Conservation (phyloP, 352 stramenopile genomes). For the Phytophthora syringae region DNA sequence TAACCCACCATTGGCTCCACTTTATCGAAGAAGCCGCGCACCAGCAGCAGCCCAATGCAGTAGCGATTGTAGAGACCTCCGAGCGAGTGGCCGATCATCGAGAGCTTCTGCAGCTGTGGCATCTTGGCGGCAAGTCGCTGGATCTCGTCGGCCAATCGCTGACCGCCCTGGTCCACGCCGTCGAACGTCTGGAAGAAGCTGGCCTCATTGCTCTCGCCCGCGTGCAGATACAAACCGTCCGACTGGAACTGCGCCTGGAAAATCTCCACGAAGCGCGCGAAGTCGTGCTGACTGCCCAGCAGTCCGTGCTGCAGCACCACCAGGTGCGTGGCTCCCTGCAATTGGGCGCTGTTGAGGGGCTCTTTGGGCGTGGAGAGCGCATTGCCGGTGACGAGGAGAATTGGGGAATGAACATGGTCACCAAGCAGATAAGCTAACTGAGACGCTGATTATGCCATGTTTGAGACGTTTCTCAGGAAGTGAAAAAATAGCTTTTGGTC, state of each 20-base stretch:
- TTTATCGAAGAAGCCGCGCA: constrained; percentile 73
- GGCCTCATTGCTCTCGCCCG: constrained; percentile 54
- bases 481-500: neutral
- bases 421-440: neutral
- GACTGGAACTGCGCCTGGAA: constrained; percentile 53
- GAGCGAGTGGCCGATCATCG: constrained; percentile 80
- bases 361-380: constrained; percentile 12
- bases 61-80: constrained; percentile 84
- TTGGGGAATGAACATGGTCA: constrained; percentile 31
- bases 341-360: constrained; percentile 6
- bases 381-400: constrained; percentile 11
- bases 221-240: constrained; percentile 59
- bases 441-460: constrained; percentile 20
- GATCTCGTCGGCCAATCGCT: constrained; percentile 79
- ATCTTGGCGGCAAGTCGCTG: constrained; percentile 55
- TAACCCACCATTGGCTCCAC: constrained; percentile 68
- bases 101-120: constrained; percentile 71
- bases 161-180: constrained; percentile 69
- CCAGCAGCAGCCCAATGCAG: constrained; percentile 68
- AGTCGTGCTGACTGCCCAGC: constrained; percentile 70
- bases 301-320: constrained; percentile 80
- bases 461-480: constrained; percentile 9
- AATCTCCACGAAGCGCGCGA: constrained; percentile 59
- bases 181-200: constrained; percentile 82
- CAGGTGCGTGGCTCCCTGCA: constrained; percentile 53